Base-by-base conservation (phyloP, 148 eudicot species). In the Rhododendron ferrugineum region DNA sequence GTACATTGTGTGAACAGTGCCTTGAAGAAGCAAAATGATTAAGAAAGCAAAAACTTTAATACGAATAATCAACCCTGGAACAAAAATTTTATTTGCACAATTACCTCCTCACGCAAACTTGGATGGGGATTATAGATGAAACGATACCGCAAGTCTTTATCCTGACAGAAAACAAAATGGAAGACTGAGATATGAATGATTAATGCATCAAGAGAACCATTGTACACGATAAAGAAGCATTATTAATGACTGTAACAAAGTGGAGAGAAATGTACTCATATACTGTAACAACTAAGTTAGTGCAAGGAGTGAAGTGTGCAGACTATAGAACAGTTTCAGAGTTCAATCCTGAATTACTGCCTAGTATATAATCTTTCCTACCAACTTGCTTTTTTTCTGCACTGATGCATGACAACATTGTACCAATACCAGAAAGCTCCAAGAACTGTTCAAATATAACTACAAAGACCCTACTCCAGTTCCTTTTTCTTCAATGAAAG, bases 81-180 rank as follows among this genome's bases (percentile, higher is more conserved):
- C 15, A 32, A 8, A 34, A 62, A 28, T 16, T 34, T 44, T 5
- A 84, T 44, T 78, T 73, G 80, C 77, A 72, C 75, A 82, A 88
- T 86, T 93, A 94, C 98, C 94, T 94, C 91, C 88, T 94, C 96
- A 54, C 90, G 89, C 85, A 94, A 92, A 88, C 94, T 93, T 70
- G 98, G 98, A 75, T 90, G 92, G 86, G 93, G 98, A 85, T 95
- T 95, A 87, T 94, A 93, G 85, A 94, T 94, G 85, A 95, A 95
- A 78, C 98, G 96, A 79, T 95, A 95, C 5, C 95, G 87, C 89
- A 95, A 73, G 42, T 95, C 98, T 84, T 91, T 93, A 87, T 95
- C 98, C 96, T 95, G 95, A 88, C 84, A 82, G 80, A 66, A 83
- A 68, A 68, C 81, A 40, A 6, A 60, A 26, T 82, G 6, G 47